phyloP scores from a whole-genome alignment of 1,284 basidiomycete genomes.

The Naganishia sp. region DNA sequence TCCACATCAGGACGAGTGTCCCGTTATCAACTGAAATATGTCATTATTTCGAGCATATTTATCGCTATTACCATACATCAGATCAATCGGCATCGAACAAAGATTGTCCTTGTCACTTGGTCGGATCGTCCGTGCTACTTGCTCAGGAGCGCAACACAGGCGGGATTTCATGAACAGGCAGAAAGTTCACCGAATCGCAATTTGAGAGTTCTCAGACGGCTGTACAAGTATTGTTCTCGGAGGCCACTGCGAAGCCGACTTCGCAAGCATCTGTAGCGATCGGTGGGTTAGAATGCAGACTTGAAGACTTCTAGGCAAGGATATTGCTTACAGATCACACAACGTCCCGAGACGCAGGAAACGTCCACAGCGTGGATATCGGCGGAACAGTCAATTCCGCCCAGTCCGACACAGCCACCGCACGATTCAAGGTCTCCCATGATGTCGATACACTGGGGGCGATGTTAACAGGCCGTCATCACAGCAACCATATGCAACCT shows the following conservation, averaged over 20 bases:
- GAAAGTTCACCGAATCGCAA: too few relatives aligned
- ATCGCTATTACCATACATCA: too few relatives aligned
- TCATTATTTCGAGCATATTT: too few relatives aligned
- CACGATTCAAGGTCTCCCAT: conserved; percentile 17
- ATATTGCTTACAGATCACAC: conserved; percentile 2
- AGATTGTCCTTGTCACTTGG: too few relatives aligned
- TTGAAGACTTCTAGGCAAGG: neutral
- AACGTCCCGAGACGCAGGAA: neutral
- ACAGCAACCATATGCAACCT: neutral
- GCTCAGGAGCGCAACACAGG: too few relatives aligned
- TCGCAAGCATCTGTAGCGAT: neutral
- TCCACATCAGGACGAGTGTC: too few relatives aligned
- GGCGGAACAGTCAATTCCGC: conserved; percentile 13
- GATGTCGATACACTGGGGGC: conserved; percentile 15
- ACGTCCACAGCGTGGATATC: neutral
- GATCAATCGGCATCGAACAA: too few relatives aligned
- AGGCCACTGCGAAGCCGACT: neutral
- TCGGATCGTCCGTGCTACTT: too few relatives aligned
- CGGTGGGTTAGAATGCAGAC: neutral
- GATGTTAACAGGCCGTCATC: too few relatives aligned
- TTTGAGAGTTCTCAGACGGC: neutral
- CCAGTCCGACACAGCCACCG: conserved; percentile 14
- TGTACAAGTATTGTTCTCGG: conserved; percentile 10
- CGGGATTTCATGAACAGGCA: too few relatives aligned
- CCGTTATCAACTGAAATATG: too few relatives aligned